Percentiles rank a stretch among this genome's conserved stretches.
phyloP scores from a whole-genome alignment of 768 basidiomycete species.

The Boletus rubroflammeus region DNA sequence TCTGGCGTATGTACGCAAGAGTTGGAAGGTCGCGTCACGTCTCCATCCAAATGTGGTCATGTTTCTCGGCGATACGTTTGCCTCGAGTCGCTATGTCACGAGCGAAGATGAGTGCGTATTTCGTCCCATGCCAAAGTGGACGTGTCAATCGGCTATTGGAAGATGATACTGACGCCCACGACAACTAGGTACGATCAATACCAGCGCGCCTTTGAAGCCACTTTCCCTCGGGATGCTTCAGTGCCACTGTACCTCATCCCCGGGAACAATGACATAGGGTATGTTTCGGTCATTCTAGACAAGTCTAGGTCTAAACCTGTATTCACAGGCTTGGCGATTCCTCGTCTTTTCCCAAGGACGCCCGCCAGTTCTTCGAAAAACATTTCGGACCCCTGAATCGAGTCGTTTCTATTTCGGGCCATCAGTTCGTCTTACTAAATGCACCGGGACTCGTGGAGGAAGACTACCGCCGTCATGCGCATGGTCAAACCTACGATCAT shows the following conservation, averaged over 20 bases:
- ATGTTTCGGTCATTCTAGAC: conserved; percentile 16
- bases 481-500: conserved; percentile 44
- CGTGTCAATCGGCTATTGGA: neutral
- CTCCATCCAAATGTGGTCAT: conserved; percentile 63
- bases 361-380: conserved; percentile 54
- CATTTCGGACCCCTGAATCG: conserved; percentile 71
- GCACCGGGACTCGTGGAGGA: conserved; percentile 81
- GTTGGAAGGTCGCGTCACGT: conserved; percentile 60
- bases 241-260: conserved; percentile 56
- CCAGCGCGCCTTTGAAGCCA: conserved; percentile 54
- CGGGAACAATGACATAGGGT: conserved; percentile 83
- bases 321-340: conserved; percentile 51
- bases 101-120: conserved; percentile 52
- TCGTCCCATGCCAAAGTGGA: conserved; percentile 25
- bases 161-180: neutral
- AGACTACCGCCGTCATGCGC: conserved; percentile 63
- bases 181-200: conserved; percentile 57
- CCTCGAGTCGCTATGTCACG: conserved; percentile 54
- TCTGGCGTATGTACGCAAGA: conserved; percentile 61
- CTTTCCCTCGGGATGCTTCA: conserved; percentile 46
- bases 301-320: neutral
- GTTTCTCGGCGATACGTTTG: conserved; percentile 75
- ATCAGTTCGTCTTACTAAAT: conserved; percentile 69
- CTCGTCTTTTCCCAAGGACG: conserved; percentile 46
- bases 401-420: conserved; percentile 58